These are phyloP conservation scores for Huntiella decipiens DNA, from an alignment of 2,329 filamentous ascomycete genomes.

Conservation along the genomic window DNA sequence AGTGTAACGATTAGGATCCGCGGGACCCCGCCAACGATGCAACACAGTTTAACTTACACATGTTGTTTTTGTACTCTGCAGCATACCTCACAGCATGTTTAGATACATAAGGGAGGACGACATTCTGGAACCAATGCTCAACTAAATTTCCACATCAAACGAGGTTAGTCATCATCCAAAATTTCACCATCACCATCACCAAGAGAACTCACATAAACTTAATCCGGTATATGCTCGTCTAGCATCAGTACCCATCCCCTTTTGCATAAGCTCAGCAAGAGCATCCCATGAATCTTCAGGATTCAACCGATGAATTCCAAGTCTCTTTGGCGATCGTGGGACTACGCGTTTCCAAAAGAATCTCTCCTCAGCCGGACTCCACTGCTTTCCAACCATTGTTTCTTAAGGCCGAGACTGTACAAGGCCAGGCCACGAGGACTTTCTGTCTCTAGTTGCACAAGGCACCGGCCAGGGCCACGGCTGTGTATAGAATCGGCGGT, in stretches of 20 bases:
- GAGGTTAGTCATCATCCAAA: neutral
- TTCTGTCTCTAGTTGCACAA: no score
- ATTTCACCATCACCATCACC: neutral
- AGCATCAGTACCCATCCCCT: slow-evolving; percentile 17
- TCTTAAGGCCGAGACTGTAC: slow-evolving; percentile 9
- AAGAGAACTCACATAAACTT: slow-evolving; percentile 21
- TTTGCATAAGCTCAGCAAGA: slow-evolving; percentile 22
- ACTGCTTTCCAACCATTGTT: slow-evolving; percentile 31
- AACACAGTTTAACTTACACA: slow-evolving; percentile 5
- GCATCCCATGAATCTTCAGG: slow-evolving; percentile 19
- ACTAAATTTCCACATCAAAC: neutral
- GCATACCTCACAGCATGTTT: slow-evolving; percentile 11
- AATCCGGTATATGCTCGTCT: slow-evolving; percentile 23
- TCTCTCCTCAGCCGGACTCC: slow-evolving; percentile 28
- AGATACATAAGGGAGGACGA: slow-evolving; percentile 9
- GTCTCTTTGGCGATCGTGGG: slow-evolving; percentile 20
- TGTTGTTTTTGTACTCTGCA: slow-evolving; percentile 9
- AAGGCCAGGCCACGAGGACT: no score
- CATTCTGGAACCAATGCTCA: slow-evolving; percentile 12
- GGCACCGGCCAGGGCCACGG: no score
- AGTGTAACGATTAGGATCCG: neutral
- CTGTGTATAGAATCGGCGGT: no score
- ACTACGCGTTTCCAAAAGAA: slow-evolving; percentile 28
- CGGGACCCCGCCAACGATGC: neutral
- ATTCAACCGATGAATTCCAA: slow-evolving; percentile 15